These are phyloP conservation scores for Kodamaea hsintzibuensis DNA, from an alignment of 805 yeast genomes.

Conservation along the genomic window DNA sequence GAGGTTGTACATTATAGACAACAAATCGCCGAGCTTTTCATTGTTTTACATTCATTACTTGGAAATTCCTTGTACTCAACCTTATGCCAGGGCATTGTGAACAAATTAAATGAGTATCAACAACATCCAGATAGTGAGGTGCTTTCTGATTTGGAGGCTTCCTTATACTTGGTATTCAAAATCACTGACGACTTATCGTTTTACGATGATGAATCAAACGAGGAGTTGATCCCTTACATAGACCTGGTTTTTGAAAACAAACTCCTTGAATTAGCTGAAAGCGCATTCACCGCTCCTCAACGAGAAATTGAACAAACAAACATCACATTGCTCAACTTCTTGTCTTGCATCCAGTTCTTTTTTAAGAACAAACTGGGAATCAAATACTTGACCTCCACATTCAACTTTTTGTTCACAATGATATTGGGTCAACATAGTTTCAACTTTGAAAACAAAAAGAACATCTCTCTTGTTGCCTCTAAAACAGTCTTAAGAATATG, in stretches of 20 bases:
- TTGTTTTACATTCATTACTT: conserved; percentile 65
- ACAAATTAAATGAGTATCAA: conserved; percentile 16
- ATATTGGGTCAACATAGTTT: conserved; percentile 23
- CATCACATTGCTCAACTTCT: conserved; percentile 51
- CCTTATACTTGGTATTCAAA: conserved; percentile 57
- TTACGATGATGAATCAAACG: conserved; percentile 34
- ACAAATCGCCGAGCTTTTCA: conserved; percentile 77
- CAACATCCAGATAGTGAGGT: background rate
- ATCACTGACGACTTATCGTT: conserved; percentile 54
- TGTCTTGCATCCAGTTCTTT: conserved; percentile 62
- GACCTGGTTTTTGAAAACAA: conserved; percentile 23
- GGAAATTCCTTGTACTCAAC: conserved; percentile 51
- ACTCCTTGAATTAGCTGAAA: conserved; percentile 17
- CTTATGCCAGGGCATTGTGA: conserved; percentile 38
- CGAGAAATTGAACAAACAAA: conserved; percentile 9
- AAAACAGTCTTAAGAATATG: conserved; percentile 61
- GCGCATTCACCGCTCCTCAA: background rate
- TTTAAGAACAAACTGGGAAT: conserved; percentile 50
- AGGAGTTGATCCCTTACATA: conserved; percentile 26
- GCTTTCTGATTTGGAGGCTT: conserved; percentile 55
- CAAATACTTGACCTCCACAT: conserved; percentile 47
- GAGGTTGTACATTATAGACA: conserved; percentile 71
- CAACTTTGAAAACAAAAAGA: conserved; percentile 16
- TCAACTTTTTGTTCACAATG: conserved; percentile 54
- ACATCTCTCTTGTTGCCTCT: conserved; percentile 39